Base-by-base conservation (phyloP, 2,329 filamentous ascomycete genomes). In the Colletotrichum magnum region DNA sequence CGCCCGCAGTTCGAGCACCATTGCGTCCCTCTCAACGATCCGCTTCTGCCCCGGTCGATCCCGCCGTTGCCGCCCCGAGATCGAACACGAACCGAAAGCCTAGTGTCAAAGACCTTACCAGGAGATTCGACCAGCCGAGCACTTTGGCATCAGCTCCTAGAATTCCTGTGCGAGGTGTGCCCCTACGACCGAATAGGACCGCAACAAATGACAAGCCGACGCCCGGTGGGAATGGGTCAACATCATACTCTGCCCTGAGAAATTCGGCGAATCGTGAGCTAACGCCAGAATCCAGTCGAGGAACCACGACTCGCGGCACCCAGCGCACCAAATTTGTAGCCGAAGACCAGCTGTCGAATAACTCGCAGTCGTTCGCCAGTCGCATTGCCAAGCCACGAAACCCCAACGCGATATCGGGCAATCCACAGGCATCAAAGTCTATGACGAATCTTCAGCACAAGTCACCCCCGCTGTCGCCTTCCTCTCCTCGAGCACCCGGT, bases 91-190 rank as follows among this genome's bases (percentile, higher is more conserved):
- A 74, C 12, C 73, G 76, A 51, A 87, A 92, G 73, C 85, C 90
- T n/a, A 95, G 92, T 69, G 92, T 96, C 73, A 94, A 92, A 80
- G 93, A 96, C 76, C 84, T 96, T 71, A 90, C 93, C 75, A 93
- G 91, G 79, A 90, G 88, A 63, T 96, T 95, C 81, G 93, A 95
- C 79, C 89, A 91, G 51, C 66, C 59, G 76, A 89, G 86, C 73
- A 83, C 79, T 54, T 71, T 76, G 26, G 65, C 75, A 6, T 32
- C 70, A 51, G 76, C 80, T 63, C 73, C 78, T 64, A 81, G 80
- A 71, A 80, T 79, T 72, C 76, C 79, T 60, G 68, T 76, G 47
- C 75, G 77, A 58, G 78, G 78, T 68, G 75, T 77, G 72, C 75
- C 75, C 73, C 76, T 75, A 70, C 79, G 79, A 77, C 77, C 81